Base-by-base conservation (phyloP, 345 rosid species). In the Moringa oleifera region DNA sequence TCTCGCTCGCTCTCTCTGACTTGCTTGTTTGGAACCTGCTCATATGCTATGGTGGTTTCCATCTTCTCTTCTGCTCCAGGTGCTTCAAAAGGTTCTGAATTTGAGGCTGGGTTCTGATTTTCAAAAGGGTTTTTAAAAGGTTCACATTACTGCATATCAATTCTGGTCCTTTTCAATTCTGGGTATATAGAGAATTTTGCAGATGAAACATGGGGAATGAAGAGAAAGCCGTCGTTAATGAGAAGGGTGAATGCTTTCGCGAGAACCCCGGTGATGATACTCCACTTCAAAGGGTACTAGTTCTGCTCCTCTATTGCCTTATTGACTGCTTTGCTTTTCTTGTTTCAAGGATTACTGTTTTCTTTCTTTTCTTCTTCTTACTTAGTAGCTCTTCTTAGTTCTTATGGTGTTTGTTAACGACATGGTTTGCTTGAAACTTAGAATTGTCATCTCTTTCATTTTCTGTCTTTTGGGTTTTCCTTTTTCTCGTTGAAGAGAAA, bases 181-280 rank as follows among this genome's bases (percentile, higher is more conserved):
- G 47, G 47, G 47, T 41, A 7, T 41, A 12, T 47, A 56, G 56
- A 37, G 33, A 65, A 28, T 63, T 64, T 59, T 19, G 37, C 53
- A 33, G 65, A 25, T 54, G 49, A 59, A 36, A 59, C n/a, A 80
- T 80, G 84, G 81, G 53, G 24, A 64, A 66, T 63, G 73, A 71
- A 66, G 67, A 61, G 54, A 59, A 71, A 20, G 52, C 64, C 25
- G 51, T 25, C 4, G 23, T 20, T 10, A 31, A 69, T 24, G 49
- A 68, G 47, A 56, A 25, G 49, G 65, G 59, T 50, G 75, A 58
- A 65, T 59, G 50, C 24, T 20, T 56, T 67, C 41, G 23, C 51
- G 52, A 54, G 52, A 45, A 58, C 65, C 19, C 76, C 36, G 22
- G 25, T 41, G 13, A 41, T 71, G 69, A 71, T 66, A 49, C 66